Evolutionary conservation across 2,329 filamentous ascomycete genomes (phyloP), one percentile per base, ranked within the genome.

Genomic region (Diaporthe destruens): DNA sequence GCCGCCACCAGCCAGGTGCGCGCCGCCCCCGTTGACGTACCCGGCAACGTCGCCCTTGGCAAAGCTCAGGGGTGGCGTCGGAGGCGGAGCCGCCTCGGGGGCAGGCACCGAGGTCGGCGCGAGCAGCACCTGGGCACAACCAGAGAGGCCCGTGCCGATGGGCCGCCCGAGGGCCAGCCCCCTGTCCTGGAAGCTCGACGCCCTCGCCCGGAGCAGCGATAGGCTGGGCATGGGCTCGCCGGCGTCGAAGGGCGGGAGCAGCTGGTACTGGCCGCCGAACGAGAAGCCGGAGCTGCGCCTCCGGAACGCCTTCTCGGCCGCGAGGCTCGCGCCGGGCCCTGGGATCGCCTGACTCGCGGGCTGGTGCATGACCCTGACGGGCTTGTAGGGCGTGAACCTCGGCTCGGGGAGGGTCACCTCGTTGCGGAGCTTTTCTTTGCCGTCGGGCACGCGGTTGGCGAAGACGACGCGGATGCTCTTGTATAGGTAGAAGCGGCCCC

Each of bases 381-480:
- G 89, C 80, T 95, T 98, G 84, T 98, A 98, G 1, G 91, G 87
- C 71, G 91, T 94, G 80, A 94, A 99, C 25, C 91, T 90, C 25
- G 96, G 96, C 77, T 98, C 95, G 0, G 96, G 96, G 73, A 93
- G 88, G 49, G 96, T 95, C 6, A 96, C 92, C 80, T 99, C 96
- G 78, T 97, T 98, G 42, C 92, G 89, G 51, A 99, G 87, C 79
- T 92, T 96, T 82, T 98, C 96, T 80, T 98, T 98, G 53, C 94
- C 96, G 77, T 98, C 96, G 0, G 96, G 96, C 0, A 98, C 96
- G 34, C 96, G 91, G 80, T 98, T 98, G 69, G 96, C 96, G 80
- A 99, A 99, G 3, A 99, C 96, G 47, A 98, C 94, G 18, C 96
- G 91, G 72, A 98, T 93, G 77, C 90, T 94, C 78, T 96, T 97